These are phyloP conservation scores for Penicillium daleae DNA, from an alignment of 495 filamentous ascomycete genomes.

Conservation along the genomic window DNA sequence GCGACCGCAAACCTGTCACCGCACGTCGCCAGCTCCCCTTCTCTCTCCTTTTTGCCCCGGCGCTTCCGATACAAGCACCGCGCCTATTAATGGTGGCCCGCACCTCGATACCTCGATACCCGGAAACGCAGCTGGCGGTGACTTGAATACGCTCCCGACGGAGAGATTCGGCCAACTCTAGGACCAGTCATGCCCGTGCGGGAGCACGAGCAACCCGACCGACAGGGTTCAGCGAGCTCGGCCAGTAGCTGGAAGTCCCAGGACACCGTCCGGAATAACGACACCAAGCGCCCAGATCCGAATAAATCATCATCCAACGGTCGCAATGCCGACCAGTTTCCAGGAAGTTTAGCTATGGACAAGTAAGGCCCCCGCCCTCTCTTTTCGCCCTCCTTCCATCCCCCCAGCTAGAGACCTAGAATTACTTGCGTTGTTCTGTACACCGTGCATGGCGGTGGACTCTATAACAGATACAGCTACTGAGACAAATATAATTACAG, in stretches of 20 bases:
- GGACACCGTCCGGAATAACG: conserved; percentile 47
- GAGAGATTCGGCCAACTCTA: conserved; percentile 23
- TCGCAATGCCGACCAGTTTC: conserved; percentile 38
- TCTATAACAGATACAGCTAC: background rate
- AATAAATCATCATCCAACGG: conserved; percentile 29
- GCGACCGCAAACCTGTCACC: conserved; percentile 19
- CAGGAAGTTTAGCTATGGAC: conserved; percentile 36
- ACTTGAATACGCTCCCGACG: conserved; percentile 27
- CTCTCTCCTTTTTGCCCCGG: conserved; percentile 10
- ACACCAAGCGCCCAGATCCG: conserved; percentile 25
- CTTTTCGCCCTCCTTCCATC: background rate
- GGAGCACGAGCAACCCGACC: conserved; percentile 37
- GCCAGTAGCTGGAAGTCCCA: conserved; percentile 49
- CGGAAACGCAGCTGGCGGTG: conserved; percentile 25
- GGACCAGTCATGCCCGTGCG: conserved; percentile 42
- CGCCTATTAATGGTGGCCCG: conserved; percentile 32
- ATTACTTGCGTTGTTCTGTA: background rate
- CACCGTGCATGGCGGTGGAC: background rate
- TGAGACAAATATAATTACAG: conserved; percentile 19
- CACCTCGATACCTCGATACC: conserved; percentile 10
- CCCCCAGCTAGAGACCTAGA: background rate
- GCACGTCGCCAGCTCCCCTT: conserved; percentile 17
- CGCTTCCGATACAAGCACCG: conserved; percentile 12
- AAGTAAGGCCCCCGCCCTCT: conserved; percentile 40
- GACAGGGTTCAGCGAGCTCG: conserved; percentile 52